A percentile compares a stretch with the other conserved stretches of the same genome.
Conservation (phyloP, 495 filamentous ascomycete genomes). For the Penicillium maclennaniae region DNA sequence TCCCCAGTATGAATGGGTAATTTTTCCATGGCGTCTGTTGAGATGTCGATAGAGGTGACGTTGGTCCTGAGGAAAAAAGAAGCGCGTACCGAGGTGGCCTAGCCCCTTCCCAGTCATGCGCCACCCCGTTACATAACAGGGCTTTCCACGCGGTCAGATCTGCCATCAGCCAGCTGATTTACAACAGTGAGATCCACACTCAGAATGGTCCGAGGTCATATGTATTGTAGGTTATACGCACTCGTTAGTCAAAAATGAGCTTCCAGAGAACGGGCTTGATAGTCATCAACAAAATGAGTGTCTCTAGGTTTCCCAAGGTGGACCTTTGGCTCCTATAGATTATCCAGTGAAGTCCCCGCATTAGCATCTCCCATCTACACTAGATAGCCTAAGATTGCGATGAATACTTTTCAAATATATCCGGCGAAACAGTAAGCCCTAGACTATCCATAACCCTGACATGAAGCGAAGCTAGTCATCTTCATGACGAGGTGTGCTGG, state of each 20-base stretch:
- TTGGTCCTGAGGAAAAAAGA: not conserved
- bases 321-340: no score
- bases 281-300: no score
- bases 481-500: not conserved
- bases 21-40: slow-evolving; percentile 22
- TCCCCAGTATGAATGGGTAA: slow-evolving; percentile 21
- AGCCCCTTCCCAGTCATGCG: not conserved
- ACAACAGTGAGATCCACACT: no score
- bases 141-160: not conserved
- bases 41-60: not conserved
- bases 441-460: not conserved
- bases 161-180: no score
- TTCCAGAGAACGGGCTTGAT: no score
- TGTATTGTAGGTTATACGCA: no score
- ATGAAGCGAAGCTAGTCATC: not conserved
- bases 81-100: not conserved
- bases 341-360: no score
- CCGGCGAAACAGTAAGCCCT: not conserved
- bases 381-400: no score
- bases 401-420: not conserved
- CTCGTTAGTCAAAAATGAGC: no score
- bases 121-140: not conserved
- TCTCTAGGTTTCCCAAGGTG: no score
- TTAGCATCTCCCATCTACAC: no score
- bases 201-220: no score